Base-by-base conservation (phyloP, 768 basidiomycete species). In the Vararia minispora region DNA sequence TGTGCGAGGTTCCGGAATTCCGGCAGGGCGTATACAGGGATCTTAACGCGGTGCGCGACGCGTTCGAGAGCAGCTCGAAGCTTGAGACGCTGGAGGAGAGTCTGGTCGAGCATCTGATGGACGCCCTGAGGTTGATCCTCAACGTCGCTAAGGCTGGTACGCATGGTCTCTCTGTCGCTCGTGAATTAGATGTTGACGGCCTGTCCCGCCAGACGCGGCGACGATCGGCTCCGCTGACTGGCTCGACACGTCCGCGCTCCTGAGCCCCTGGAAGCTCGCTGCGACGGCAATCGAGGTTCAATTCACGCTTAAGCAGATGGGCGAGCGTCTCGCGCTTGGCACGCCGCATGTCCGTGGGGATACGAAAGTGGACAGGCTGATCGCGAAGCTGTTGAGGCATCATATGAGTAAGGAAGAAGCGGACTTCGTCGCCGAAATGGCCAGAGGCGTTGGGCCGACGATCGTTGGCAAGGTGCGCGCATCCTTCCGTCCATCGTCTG, bases 181-280 rank as follows among this genome's bases (percentile, higher is more conserved):
- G 1, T 24, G 4, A 6, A 22, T 9, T 6, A 4, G n/a, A n/a
- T n/a, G n/a, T n/a, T 3, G 4, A 22, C 39, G 40, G 17, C 42
- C n/a, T 4, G 11, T 22, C 21, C 16, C 3, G 11, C 10, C 11
- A 49, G 46, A 31, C 30, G 39, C 31, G 1, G 48, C 47, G 60
- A 70, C 73, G 38, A 59, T 68, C 14, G 72, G 73, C 27, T 60
- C 72, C 35, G 69, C 67, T 35, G 72, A 70, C 39, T 77, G 74
- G 69, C 71, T 74, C 14, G 65, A 70, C 43, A 69, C 79, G 10
- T 75, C 74, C 0, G 75, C 74, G 8, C 61, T 82, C 23, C 61
- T 88, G 21, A 86, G 81, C 44, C 86, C 84, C 1, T 89, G 86
- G 83, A 84, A 81, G 51, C 71, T 88, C 18, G 74, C 81, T 8